phyloP scores from a whole-genome alignment of 345 rosid genomes.

The Salix koriyanagi region DNA sequence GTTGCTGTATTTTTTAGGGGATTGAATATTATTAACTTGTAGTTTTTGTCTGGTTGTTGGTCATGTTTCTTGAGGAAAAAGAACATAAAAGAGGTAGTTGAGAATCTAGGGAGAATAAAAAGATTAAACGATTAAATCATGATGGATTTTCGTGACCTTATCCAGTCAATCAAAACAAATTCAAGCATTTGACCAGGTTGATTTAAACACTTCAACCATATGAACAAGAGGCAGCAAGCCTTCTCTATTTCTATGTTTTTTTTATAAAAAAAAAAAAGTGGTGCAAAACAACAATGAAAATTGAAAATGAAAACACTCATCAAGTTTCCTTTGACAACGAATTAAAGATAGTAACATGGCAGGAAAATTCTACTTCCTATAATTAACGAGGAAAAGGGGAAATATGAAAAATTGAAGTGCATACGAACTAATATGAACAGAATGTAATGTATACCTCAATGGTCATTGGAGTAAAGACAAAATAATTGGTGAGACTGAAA shows the following conservation, averaged over 20 bases:
- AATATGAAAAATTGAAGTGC: not conserved
- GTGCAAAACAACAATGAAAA: not conserved
- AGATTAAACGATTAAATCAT: not conserved
- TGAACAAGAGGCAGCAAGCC: no score
- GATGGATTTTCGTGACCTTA: not conserved
- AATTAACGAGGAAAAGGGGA: not conserved
- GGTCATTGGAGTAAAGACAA: conserved; percentile 93
- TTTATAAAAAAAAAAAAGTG: not conserved
- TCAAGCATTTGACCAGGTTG: conserved; percentile 1
- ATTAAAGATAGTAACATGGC: not conserved
- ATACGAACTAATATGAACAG: no score
- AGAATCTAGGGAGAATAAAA: not conserved
- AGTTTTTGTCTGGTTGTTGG: not conserved
- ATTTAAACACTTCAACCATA: not conserved
- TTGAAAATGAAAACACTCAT: not conserved
- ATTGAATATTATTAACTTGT: not conserved
- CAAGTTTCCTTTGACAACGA: conserved; percentile 2
- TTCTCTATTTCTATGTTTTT: no score
- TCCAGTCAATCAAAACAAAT: not conserved
- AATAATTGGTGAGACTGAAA: conserved; percentile 79
- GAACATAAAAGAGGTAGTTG: not conserved
- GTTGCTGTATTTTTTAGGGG: not conserved
- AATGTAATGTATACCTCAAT: conserved; percentile 49
- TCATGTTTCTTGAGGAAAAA: not conserved
- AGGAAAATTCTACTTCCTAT: not conserved